Evolutionary conservation across 805 yeast species (phyloP), one percentile per base, ranked within the genome.

Genomic region (Saccharomycopsis sp.): DNA sequence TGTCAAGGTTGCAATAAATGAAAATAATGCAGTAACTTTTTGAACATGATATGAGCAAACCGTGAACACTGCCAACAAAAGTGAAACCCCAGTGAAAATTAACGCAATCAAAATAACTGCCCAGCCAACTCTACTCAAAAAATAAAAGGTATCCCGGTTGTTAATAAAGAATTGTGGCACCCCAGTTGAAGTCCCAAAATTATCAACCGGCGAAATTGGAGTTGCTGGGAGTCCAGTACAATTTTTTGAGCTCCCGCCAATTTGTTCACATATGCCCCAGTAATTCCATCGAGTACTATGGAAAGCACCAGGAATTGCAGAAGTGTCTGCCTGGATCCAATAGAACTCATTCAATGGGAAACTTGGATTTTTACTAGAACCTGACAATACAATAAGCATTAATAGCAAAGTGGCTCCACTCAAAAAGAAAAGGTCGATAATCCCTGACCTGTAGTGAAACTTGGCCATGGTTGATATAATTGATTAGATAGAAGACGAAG

Each of bases 181-280:
- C n/a, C 38, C 35, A 4, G 29, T 23, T 64, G 62, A 3, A 57
- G 80, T 68, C 38, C 70, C 72, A 55, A 87, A 87, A 66, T 86
- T 85, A 55, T 76, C 77, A 38, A 63, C 74, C 23, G 96, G 96
- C 21, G 94, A 84, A 59, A 88, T 77, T 35, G 96, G 87, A 64
- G 71, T 80, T n/a, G 85, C 97, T 16, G 96, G 83, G n/a, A n/a
- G n/a, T 38, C 62, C 59, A 56, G 72, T 72, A 65, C 87, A 87
- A 53, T 69, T 58, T 23, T 54, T 37, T 61, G 77, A 70, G 35
- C 58, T 51, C 44, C 75, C 74, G 51, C 72, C 70, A 13, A 55
- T 57, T 31, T 55, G 59, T 23, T 70, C 72, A 51, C 72, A 69
- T 55, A 80, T 69, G 51, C 81, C 79, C 74, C 90, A 89, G 62